Percentiles rank a stretch among this genome's conserved stretches.
Conservation (phyloP, 441 rosid species). For the Bocquillonia castaneifolia region DNA sequence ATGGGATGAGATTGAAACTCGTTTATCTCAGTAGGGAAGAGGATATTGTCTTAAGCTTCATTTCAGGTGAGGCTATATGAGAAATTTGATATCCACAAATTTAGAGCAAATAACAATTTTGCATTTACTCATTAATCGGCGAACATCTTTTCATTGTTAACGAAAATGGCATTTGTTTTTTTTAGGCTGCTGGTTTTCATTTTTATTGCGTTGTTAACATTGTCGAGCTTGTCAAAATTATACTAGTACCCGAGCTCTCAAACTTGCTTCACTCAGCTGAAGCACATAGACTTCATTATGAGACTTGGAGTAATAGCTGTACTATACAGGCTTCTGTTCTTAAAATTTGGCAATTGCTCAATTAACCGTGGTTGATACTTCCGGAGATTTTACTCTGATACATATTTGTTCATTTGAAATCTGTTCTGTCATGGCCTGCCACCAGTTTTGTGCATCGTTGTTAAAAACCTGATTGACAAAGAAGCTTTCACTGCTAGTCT, state of each 20-base stretch:
- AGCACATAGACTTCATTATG: neutral
- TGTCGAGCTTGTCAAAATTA: neutral
- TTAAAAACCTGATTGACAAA: neutral
- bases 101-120: constrained; percentile 14
- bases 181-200: neutral
- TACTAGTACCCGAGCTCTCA: neutral
- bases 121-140: neutral
- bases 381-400: neutral
- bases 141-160: neutral
- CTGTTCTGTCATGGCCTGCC: neutral
- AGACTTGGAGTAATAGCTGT: neutral
- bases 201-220: neutral
- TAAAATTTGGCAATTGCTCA: neutral
- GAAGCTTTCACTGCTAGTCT: neutral
- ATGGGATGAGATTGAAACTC: constrained; percentile 79
- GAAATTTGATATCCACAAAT: constrained; percentile 2
- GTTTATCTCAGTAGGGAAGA: constrained; percentile 41
- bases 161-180: too few species aligned
- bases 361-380: too few species aligned
- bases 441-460: neutral
- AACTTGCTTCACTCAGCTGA: neutral
- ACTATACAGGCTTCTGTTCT: neutral
- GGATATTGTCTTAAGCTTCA: constrained; percentile 2
- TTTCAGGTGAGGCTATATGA: constrained; percentile 10
- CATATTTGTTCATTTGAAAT: neutral